These are phyloP conservation scores for Picochlorum sp. DNA, from an alignment of 139 green algal species.

Conservation along the genomic window DNA sequence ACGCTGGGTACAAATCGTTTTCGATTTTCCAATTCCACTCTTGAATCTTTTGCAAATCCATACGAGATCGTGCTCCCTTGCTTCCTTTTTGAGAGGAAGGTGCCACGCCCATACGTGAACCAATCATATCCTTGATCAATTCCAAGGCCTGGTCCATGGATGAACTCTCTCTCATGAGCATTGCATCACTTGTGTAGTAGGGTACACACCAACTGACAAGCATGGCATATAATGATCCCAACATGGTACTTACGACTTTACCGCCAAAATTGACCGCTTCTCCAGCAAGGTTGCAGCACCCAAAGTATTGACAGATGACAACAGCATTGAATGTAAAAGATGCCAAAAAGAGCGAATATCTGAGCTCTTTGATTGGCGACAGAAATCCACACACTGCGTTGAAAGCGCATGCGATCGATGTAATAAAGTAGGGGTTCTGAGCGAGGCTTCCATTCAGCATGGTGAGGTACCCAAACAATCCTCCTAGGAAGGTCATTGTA, in stretches of 20 bases:
- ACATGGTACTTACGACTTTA: conserved; percentile 13
- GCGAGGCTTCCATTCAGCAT: conserved; percentile 23
- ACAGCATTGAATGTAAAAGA: conserved; percentile 18
- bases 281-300: conserved; percentile 16
- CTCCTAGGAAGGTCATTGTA: conserved; percentile 9
- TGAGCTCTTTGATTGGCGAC: not conserved
- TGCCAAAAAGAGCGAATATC: conserved; percentile 19
- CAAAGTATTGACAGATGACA: conserved; percentile 19
- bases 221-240: conserved; percentile 11
- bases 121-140: not conserved
- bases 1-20: not conserved
- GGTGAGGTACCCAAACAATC: conserved; percentile 5
- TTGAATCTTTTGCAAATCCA: not conserved
- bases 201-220: conserved; percentile 8
- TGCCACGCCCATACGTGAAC: not conserved
- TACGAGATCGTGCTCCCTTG: too few species aligned
- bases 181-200: conserved; percentile 4
- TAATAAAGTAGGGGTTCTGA: conserved; percentile 16
- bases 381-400: conserved; percentile 10
- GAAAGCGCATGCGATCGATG: not conserved
- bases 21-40: not conserved
- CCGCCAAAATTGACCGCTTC: conserved; percentile 3
- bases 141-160: not conserved
- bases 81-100: too few species aligned
- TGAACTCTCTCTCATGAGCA: conserved; percentile 6